phyloP scores from a whole-genome alignment of 2,329 filamentous ascomycete genomes.

The Alternaria longipes region DNA sequence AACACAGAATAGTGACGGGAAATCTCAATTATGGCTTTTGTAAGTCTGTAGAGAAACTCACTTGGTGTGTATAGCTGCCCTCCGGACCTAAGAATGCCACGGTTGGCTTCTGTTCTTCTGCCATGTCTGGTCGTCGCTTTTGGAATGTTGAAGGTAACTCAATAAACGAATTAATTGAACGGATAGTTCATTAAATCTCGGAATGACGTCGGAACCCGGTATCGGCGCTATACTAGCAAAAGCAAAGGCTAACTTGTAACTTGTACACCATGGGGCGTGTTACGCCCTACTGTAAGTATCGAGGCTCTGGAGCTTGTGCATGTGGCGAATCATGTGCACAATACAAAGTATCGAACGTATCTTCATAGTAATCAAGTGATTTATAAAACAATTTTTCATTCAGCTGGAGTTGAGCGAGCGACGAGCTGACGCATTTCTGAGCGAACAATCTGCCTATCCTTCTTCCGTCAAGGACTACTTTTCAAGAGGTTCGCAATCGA shows the following conservation, averaged over 20 bases:
- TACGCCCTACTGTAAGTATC: background rate
- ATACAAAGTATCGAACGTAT: background rate
- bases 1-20: background rate
- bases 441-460: constrained; percentile 37
- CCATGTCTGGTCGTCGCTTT: constrained; percentile 17
- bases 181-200: constrained; percentile 5
- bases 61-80: constrained; percentile 76
- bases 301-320: background rate
- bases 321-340: background rate
- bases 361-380: background rate
- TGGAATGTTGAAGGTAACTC: background rate
- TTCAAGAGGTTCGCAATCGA: constrained; percentile 40
- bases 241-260: background rate
- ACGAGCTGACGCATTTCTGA: constrained; percentile 36
- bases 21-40: background rate
- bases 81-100: constrained; percentile 70
- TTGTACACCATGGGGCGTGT: constrained; percentile 5
- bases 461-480: constrained; percentile 31
- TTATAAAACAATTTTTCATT: constrained; percentile 21
- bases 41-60: constrained; percentile 42
- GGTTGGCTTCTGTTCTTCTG: constrained; percentile 28
- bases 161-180: background rate
- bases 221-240: constrained; percentile 13
- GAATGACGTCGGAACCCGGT: constrained; percentile 21
- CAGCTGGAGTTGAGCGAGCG: constrained; percentile 42